These are phyloP conservation scores for Hypoxylon fragiforme DNA, from an alignment of 495 filamentous ascomycete genomes.

Conservation along the genomic window DNA sequence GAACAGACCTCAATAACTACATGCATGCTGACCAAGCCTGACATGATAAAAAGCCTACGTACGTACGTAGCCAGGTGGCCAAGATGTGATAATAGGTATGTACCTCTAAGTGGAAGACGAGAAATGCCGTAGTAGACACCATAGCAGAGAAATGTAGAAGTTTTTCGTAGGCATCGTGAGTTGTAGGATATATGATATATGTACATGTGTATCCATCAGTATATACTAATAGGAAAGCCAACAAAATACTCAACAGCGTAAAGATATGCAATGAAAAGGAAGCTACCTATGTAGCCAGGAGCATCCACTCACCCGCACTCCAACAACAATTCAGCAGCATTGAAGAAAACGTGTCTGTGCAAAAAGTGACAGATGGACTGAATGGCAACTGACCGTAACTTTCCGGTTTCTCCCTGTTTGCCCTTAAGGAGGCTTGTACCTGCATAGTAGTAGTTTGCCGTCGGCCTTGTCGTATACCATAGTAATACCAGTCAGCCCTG, in stretches of 20 bases:
- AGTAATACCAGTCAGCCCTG: constrained; percentile 10
- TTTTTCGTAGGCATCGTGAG: no score
- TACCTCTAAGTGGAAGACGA: no score
- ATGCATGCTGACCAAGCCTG: constrained; percentile 38
- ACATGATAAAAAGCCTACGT: constrained; percentile 28
- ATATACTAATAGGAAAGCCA: no score
- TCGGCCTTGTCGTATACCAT: neutral
- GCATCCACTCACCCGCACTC: constrained; percentile 8
- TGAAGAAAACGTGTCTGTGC: constrained; percentile 11
- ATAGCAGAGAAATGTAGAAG: no score
- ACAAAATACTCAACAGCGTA: constrained; percentile 16
- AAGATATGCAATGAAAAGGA: constrained; percentile 33
- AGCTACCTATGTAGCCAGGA: constrained; percentile 30
- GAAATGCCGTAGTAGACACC: constrained; percentile 7
- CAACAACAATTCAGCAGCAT: constrained; percentile 8
- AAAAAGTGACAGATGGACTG: constrained; percentile 11
- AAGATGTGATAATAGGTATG: neutral
- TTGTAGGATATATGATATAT: no score
- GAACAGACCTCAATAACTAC: constrained; percentile 29
- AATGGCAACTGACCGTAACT: constrained; percentile 24
- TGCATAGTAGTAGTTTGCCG: neutral
- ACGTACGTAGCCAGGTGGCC: no score
- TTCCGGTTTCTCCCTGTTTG: constrained; percentile 23
- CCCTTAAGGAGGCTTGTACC: constrained; percentile 11
- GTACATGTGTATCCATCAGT: no score